A percentile compares a stretch with the other conserved stretches of the same genome.
Conservation (phyloP, 179 eudicot species). For the Dionaea muscipula region DNA sequence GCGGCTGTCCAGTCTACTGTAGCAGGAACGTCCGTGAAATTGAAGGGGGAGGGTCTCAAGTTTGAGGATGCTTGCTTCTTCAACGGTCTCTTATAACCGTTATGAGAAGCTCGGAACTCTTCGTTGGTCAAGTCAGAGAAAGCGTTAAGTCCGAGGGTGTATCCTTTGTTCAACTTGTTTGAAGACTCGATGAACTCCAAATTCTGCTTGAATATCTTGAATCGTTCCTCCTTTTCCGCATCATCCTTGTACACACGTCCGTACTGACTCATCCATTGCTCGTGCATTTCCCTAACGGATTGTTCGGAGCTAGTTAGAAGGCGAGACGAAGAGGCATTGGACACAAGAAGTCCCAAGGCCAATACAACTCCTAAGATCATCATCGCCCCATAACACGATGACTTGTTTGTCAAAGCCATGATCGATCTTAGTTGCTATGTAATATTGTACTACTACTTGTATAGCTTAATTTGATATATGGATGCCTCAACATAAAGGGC, state of each 20-base stretch:
- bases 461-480: too few relatives aligned
- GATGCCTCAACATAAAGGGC: too few relatives aligned
- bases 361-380: too few relatives aligned
- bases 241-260: slow-evolving; percentile 38
- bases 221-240: slow-evolving; percentile 25
- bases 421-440: too few relatives aligned
- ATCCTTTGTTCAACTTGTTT: slow-evolving; percentile 3
- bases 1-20: slow-evolving; percentile 27
- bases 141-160: slow-evolving; percentile 17
- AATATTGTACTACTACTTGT: too few relatives aligned
- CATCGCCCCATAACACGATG: too few relatives aligned
- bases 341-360: slow-evolving; percentile 12
- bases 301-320: slow-evolving; percentile 15
- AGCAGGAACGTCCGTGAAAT: slow-evolving; percentile 12
- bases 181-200: slow-evolving; percentile 25
- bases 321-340: slow-evolving; percentile 22
- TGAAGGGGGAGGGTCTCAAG: slow-evolving; percentile 6
- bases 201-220: slow-evolving; percentile 38
- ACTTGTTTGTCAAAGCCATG: too few relatives aligned
- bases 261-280: slow-evolving; percentile 44
- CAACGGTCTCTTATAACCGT: slow-evolving; percentile 17
- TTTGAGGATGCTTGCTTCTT: neutral
- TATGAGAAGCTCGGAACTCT: slow-evolving; percentile 23
- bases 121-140: slow-evolving; percentile 23
- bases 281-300: slow-evolving; percentile 30